A percentile compares a stretch with the other conserved stretches of the same genome.
Evolutionary conservation across 495 filamentous ascomycete genomes (phyloP).

Genomic region (Aspergillus bertholletiae): DNA sequence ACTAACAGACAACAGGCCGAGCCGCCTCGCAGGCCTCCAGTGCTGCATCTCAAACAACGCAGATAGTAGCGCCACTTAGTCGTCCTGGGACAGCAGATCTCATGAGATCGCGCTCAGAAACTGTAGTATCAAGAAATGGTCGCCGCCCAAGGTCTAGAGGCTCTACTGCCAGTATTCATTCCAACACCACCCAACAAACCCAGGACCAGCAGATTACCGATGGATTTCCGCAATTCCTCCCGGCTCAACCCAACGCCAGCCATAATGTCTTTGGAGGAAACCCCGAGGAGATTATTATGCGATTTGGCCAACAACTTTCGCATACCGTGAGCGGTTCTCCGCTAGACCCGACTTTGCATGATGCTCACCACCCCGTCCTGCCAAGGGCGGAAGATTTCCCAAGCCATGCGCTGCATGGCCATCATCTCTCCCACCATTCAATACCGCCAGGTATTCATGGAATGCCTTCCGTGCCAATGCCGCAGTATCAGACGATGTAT

Average conservation of each 20-base stretch:
- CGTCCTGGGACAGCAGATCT: conserved; percentile 46
- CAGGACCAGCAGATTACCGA: conserved; percentile 58
- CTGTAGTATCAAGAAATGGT: conserved; percentile 54
- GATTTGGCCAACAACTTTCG: conserved; percentile 53
- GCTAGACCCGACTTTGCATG: conserved; percentile 49
- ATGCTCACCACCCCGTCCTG: conserved; percentile 46
- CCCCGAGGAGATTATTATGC: conserved; percentile 63
- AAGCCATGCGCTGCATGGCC: conserved; percentile 46
- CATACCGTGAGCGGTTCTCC: conserved; percentile 49
- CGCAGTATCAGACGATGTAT: conserved; percentile 56
- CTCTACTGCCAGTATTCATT: conserved; percentile 80
- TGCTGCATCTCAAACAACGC: conserved; percentile 37
- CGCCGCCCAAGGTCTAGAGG: conserved; percentile 73
- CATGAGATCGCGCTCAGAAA: conserved; percentile 56
- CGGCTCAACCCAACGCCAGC: conserved; percentile 50
- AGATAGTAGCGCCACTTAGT: conserved; percentile 34
- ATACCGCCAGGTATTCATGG: conserved; percentile 32
- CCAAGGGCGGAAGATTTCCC: conserved; percentile 44
- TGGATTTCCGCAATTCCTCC: conserved; percentile 45
- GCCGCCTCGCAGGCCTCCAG: conserved; percentile 29
- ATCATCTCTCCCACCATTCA: conserved; percentile 38
- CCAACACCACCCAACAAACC: conserved; percentile 62
- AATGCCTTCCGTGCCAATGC: conserved; percentile 34
- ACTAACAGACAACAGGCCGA: conserved; percentile 22
- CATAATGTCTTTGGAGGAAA: conserved; percentile 47